Evolutionary conservation across 345 rosid species (phyloP).

Genomic region (thale cress (Arabidopsis thaliana)): DNA sequence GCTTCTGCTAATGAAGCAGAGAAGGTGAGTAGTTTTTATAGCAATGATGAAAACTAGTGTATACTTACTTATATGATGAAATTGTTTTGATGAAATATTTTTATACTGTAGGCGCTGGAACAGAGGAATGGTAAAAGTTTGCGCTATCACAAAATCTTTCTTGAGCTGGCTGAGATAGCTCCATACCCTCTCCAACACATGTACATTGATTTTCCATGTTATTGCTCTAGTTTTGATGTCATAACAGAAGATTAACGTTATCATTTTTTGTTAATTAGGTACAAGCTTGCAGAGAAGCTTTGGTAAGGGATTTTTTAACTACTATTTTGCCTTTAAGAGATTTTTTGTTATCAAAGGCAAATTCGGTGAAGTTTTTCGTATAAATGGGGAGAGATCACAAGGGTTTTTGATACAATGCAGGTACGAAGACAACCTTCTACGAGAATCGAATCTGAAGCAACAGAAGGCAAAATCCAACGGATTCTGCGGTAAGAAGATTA

Average conservation of each 20-base stretch:
- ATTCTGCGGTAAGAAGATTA: background rate
- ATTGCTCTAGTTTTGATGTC: background rate
- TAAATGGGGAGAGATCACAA: background rate
- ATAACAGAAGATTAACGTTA: too few species aligned
- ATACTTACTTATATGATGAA: too few species aligned
- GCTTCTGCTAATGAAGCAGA: background rate
- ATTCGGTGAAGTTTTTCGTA: too few species aligned
- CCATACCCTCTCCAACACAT: background rate
- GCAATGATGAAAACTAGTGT: background rate
- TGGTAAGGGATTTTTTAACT: background rate
- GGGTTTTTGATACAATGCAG: background rate
- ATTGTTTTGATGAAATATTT: too few species aligned
- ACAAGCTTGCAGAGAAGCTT: too few species aligned
- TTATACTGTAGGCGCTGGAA: background rate
- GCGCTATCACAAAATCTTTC: background rate
- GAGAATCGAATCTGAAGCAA: background rate
- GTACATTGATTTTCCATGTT: background rate
- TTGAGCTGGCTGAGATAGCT: background rate
- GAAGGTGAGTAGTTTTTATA: background rate
- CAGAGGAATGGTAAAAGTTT: background rate
- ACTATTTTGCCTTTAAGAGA: background rate
- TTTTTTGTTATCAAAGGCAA: background rate
- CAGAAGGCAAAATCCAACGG: too few species aligned
- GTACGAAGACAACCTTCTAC: background rate
- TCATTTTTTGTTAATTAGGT: too few species aligned